Evolutionary conservation across 139 green algal genomes (phyloP).

Genomic region (Raphidocelis subcapitata): DNA sequence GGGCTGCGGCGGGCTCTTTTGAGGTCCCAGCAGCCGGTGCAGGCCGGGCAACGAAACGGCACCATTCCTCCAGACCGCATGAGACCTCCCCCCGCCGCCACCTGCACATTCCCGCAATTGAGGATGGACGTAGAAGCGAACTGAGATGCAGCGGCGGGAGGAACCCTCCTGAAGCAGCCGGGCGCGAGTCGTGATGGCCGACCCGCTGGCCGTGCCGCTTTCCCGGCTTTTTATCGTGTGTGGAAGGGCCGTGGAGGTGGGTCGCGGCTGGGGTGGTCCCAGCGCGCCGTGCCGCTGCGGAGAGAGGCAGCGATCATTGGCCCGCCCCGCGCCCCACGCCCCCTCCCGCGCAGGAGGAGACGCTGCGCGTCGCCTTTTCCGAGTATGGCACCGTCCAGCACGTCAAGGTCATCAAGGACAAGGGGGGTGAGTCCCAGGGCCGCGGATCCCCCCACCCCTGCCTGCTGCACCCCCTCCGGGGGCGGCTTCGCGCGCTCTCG

Average conservation of each 20-base stretch:
- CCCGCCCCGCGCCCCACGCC: too few species aligned
- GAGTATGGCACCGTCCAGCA: conserved; percentile 59
- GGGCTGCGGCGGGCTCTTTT: too few species aligned
- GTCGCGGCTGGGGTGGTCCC: neutral
- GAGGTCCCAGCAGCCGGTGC: too few species aligned
- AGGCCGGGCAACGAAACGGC: neutral
- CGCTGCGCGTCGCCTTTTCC: conserved; percentile 57
- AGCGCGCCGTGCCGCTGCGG: neutral
- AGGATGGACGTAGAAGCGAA: neutral
- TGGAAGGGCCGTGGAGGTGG: conserved; percentile 66
- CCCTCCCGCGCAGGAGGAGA: conserved; percentile 47
- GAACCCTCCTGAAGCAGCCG: neutral
- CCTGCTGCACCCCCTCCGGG: neutral
- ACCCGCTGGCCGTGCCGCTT: conserved; percentile 7
- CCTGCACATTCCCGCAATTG: neutral
- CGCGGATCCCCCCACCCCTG: neutral
- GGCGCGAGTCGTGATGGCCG: conserved; percentile 12
- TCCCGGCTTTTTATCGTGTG: conserved; percentile 72
- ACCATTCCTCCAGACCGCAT: neutral
- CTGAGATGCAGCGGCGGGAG: neutral
- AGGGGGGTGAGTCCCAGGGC: conserved; percentile 61
- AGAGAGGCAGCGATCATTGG: neutral
- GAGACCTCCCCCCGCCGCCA: neutral
- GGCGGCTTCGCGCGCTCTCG: too few species aligned
- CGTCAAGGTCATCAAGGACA: conserved; percentile 80